Evolutionary conservation across 2,329 filamentous ascomycete genomes (phyloP), one percentile per base, ranked within the genome.

Genomic region (Trichophyton verrucosum): DNA sequence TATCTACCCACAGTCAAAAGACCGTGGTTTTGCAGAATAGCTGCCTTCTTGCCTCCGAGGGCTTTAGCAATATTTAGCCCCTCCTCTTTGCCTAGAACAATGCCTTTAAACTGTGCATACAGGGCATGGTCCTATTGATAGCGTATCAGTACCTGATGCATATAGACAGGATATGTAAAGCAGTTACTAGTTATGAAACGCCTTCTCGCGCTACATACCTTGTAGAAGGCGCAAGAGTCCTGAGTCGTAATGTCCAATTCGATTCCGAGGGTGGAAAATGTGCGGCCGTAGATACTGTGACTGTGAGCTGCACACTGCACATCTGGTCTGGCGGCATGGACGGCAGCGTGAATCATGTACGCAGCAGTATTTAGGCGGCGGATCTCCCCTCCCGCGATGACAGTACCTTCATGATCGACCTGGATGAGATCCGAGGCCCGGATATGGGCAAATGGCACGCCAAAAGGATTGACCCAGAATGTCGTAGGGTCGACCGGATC

Each of bases 381-480:
- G 5, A 75, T 72, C 1, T 72, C 68, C 0, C 85, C 85, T 2
- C 85, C 85, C 9, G 82, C 85, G 36, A 88, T 80, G 24, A 88
- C 79, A 24, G 82, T 73, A 1, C 86, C 86, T 0, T 79, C 70
- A 58, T 82, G 77, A 65, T 86, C 78, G 1, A 88, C 85, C 15
- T 80, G 81, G 60, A 88, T 86, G n/a, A 89, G 77, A 64, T 88
- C 84, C 0, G 82, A 85, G 0, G 80, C 78, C 61, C 82, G 85
- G 49, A 88, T 81, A 60, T 83, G 74, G 4, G 80, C 81, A 72
- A 86, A 87, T 2, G 82, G 78, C 1, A 82, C 77, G 9, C 83
- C 64, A 61, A 86, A 84, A 0, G 84, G 85, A 65, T 87, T 87
- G 3, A 87, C 82, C 84, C 83, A 86, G 73, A 86, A 86, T 0